Evolutionary conservation across 2,329 filamentous ascomycete species (phyloP), one percentile per base, ranked within the genome.

Genomic region (Diaporthe sp.): DNA sequence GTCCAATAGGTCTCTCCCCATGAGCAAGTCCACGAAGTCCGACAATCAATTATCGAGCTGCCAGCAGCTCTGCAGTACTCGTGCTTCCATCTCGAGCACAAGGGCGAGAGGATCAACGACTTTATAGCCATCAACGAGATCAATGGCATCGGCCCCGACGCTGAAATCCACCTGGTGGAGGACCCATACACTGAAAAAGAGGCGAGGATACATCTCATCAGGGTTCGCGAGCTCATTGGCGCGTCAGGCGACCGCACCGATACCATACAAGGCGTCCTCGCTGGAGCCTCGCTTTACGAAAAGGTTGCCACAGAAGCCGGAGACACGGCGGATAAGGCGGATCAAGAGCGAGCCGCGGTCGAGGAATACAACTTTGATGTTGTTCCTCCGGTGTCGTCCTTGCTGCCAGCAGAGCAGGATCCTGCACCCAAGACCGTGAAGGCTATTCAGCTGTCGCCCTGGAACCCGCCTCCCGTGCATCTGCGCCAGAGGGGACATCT

Each of bases 101-200:
- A 94, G 76, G 95, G 95, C 79, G 88, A 94, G 85, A 94, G 94
- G 79, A 93, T 99, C 89, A 98, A 98, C 85, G 97, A 99, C 85
- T 98, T 97, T 81, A 91, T 97, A 76, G 94, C 97, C 83, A 90
- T 99, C 77, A 95, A 95, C 73, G 96, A 99, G 83, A 94, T 99
- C 73, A 90, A 94, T 65, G 95, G 91, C 74, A 90, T 99, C 73
- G 91, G 91, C 72, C 86, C 93, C 47, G 92, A 95, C 77, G 94
- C 96, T 49, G 94, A 96, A 81, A 90, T 98, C 75, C 90, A 90
- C 72, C 87, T 99, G 80, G 92, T 98, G 73, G 94, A 98, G 85
- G 97, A 99, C 82, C 95, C 97, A 61, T 99, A 99, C 85, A 99
- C 95, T 58, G 97, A 99, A 87, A 98, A 98, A 87, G 97, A 99